Evolutionary conservation across 495 filamentous ascomycete genomes (phyloP).

Genomic region (Clavariopsis aquatica): DNA sequence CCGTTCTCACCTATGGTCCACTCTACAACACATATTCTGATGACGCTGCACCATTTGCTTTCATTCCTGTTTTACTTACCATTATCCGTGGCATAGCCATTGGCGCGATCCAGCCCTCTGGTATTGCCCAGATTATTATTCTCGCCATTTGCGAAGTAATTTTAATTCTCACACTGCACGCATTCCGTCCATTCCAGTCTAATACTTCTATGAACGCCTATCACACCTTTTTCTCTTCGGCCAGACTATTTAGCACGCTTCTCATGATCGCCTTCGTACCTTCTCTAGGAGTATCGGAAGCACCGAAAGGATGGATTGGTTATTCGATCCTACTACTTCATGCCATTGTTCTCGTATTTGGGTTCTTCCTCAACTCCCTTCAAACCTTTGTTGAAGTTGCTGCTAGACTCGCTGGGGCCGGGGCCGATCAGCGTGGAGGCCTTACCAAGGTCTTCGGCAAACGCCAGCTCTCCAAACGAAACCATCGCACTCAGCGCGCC

Average conservation of each 20-base stretch:
- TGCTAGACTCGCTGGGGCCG: constrained; percentile 77
- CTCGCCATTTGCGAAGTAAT: constrained; percentile 94
- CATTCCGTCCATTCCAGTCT: constrained; percentile 84
- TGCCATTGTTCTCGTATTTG: constrained; percentile 82
- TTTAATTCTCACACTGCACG: constrained; percentile 80
- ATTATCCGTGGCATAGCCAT: constrained; percentile 85
- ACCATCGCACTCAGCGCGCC: constrained; percentile 63
- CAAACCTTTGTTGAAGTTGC: constrained; percentile 87
- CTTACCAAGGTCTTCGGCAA: constrained; percentile 85
- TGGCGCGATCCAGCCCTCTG: constrained; percentile 88
- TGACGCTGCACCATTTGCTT: constrained; percentile 82
- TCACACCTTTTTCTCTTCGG: constrained; percentile 77
- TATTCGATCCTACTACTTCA: constrained; percentile 89
- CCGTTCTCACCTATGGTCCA: constrained; percentile 85
- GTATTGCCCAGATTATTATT: constrained; percentile 86
- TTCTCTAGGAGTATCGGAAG: constrained; percentile 71
- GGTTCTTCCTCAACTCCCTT: constrained; percentile 88
- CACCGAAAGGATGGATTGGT: constrained; percentile 88
- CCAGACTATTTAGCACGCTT: constrained; percentile 76
- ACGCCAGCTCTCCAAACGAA: constrained; percentile 82
- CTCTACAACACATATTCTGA: constrained; percentile 97
- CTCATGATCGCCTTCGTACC: constrained; percentile 87
- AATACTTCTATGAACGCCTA: constrained; percentile 98
- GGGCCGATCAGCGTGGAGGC: constrained; percentile 80
- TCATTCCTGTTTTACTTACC: constrained; percentile 80